phyloP scores from a whole-genome alignment of 2,329 filamentous ascomycete genomes.

The Fusarium aywerte region DNA sequence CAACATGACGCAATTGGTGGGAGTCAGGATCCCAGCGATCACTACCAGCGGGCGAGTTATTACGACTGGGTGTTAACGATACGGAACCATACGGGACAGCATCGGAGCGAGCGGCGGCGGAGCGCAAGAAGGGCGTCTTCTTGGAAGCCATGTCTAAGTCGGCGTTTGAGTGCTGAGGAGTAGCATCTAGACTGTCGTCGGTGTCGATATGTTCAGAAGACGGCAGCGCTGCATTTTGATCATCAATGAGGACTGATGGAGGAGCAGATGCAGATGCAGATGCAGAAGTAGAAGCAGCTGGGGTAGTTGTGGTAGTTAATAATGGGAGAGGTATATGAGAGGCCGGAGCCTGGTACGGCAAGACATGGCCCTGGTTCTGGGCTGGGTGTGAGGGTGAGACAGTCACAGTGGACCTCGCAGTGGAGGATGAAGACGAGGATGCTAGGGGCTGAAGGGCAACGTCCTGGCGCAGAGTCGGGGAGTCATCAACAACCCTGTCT shows the following conservation, averaged over 20 bases:
- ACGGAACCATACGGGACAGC: constrained; percentile 55
- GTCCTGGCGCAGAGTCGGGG: constrained; percentile 44
- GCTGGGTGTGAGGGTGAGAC: constrained; percentile 42
- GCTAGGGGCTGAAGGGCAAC: constrained; percentile 50
- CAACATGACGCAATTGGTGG: constrained; percentile 50
- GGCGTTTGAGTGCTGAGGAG: constrained; percentile 27
- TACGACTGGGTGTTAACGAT: constrained; percentile 50
- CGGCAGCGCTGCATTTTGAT: constrained; percentile 25
- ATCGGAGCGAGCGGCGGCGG: constrained; percentile 45
- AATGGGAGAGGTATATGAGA: constrained; percentile 39
- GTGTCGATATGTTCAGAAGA: constrained; percentile 13
- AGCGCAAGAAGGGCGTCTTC: constrained; percentile 52
- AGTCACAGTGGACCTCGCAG: constrained; percentile 44
- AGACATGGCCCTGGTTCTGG: constrained; percentile 43
- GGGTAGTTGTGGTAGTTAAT: constrained; percentile 40
- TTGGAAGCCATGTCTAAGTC: constrained; percentile 51
- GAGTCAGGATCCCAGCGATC: constrained; percentile 48
- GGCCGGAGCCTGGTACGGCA: constrained; percentile 41
- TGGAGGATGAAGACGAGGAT: constrained; percentile 42
- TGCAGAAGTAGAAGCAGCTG: constrained; percentile 22
- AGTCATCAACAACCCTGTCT: constrained; percentile 46
- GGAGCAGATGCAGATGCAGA: constrained; percentile 7
- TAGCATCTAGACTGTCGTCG: constrained; percentile 43
- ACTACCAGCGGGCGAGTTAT: constrained; percentile 51
- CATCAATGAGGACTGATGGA: neutral